Evolutionary conservation across 306 rosid genomes (phyloP), one percentile per base, ranked within the genome.

Genomic region (Casuarina equisetifolia): DNA sequence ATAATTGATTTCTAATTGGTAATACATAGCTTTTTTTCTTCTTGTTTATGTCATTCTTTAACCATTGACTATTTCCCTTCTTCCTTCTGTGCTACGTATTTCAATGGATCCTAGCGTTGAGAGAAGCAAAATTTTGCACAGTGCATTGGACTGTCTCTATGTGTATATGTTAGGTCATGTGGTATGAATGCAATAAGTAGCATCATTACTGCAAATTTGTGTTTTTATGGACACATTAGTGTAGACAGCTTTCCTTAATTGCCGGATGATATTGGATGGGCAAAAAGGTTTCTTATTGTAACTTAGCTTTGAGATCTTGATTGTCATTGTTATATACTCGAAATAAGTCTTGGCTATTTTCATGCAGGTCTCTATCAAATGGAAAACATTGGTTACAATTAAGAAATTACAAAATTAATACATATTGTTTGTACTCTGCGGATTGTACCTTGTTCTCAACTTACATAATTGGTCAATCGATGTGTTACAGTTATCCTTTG

Each of bases 291-390:
- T 35, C 66, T 35, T 68, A 52, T 50, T 72, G 58, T 54, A 72
- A 46, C 39, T 78, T 59, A 50, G 13, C 17, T 25, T 42, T 52
- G 36, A 6, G 68, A 50, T 50, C 25, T 32, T 64, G 67, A n/a
- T 59, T 71, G 20, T 66, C 69, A 69, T 69, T 69, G 17, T 67
- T 52, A 44, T 87, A 59, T 51, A 58, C 68, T 77, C 70, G 7
- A 71, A 16, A 39, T n/a, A n/a, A n/a, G n/a, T n/a, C n/a, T n/a
- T n/a, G n/a, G n/a, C n/a, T n/a, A n/a, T n/a, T n/a, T n/a, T n/a
- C n/a, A n/a, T n/a, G n/a, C n/a, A n/a, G n/a, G n/a, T n/a, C n/a
- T n/a, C n/a, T n/a, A n/a, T n/a, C n/a, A n/a, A n/a, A n/a, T n/a
- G n/a, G n/a, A n/a, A n/a, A n/a, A n/a, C n/a, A n/a, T n/a, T n/a